A percentile compares a stretch with the other conserved stretches of the same genome.
Evolutionary conservation across 805 yeast species (phyloP).

Genomic region (Candida patagonica): DNA sequence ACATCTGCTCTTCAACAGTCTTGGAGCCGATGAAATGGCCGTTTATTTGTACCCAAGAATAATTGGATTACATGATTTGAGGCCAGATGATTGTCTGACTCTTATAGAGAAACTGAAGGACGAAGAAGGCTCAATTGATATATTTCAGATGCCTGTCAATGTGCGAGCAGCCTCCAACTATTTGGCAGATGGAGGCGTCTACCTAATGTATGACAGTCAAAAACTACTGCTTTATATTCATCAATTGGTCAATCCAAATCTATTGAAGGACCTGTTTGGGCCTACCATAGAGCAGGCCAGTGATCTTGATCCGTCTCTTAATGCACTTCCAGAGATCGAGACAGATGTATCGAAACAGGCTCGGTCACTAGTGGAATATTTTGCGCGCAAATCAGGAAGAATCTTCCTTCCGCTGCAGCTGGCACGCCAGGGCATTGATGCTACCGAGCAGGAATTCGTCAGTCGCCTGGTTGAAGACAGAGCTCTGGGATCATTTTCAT

Average conservation of each 20-base stretch:
- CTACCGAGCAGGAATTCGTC: constrained; percentile 45
- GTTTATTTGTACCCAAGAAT: constrained; percentile 73
- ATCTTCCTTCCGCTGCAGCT: constrained; percentile 45
- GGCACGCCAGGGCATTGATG: constrained; percentile 57
- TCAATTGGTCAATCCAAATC: constrained; percentile 52
- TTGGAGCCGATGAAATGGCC: constrained; percentile 48
- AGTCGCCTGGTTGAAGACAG: constrained; percentile 70
- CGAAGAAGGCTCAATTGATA: constrained; percentile 9
- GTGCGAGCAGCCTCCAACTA: constrained; percentile 35
- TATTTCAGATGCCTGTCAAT: constrained; percentile 41
- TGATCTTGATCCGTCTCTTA: constrained; percentile 39
- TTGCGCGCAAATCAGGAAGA: constrained; percentile 34
- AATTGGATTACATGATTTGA: constrained; percentile 58
- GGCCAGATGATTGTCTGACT: constrained; percentile 45
- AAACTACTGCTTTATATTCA: constrained; percentile 57
- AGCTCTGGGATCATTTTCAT: constrained; percentile 44
- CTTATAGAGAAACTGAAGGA: constrained; percentile 31
- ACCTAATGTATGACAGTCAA: constrained; percentile 63
- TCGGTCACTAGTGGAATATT: constrained; percentile 49
- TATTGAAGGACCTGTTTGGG: constrained; percentile 72
- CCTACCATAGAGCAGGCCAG: constrained; percentile 33
- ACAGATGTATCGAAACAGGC: constrained; percentile 64
- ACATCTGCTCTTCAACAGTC: constrained; percentile 40
- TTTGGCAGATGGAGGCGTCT: constrained; percentile 62
- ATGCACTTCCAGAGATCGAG: constrained; percentile 60